Evolutionary conservation across 805 yeast species (phyloP), one percentile per base, ranked within the genome.

Genomic region (Metschnikowia cerradonensis): DNA sequence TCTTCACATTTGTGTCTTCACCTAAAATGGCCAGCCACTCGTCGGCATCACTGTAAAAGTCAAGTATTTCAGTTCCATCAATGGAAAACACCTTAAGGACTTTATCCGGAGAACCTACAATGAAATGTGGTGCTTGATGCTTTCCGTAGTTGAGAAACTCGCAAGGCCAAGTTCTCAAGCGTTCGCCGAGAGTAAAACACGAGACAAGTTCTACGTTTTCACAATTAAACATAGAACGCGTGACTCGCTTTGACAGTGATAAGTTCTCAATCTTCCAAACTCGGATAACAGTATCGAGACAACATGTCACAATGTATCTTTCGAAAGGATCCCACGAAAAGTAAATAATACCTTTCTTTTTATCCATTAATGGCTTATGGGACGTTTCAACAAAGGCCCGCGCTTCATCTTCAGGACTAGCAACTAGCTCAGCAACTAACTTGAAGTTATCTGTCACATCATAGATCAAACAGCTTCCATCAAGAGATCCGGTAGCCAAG

Each of bases 321-420:
- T 88, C 91, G 59, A 84, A 83, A 0, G 84, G 84, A 3, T 91
- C 88, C 86, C 96, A 91, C 8, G 87, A 75, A 19, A 86, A 74
- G 60, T 82, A 84, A 41, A 85, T 76, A 4, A 88, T 3, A 70
- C 58, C 61, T 55, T 64, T 60, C 40, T 63, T 56, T 41, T 62
- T 65, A 34, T 60, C 63, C 30, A 56, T 45, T 0, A 65, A 46
- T 2, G 71, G 67, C 36, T 59, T 62, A 41, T 61, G 55, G 4
- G 70, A 54, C 23, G 58, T 52, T 11, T 64, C 58, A 6, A 62
- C 67, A 47, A 68, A 68, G 4, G 55, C 65, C 26, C 60, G 56
- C 10, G 59, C 59, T 41, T 72, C 71, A 38, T 60, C 60, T 4
- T 57, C 60, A 19, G 60, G 51, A 6, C 64, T 61, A 10, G 75